phyloP scores from a whole-genome alignment of 179 eudicot genomes.

The Drosera spatulata region DNA sequence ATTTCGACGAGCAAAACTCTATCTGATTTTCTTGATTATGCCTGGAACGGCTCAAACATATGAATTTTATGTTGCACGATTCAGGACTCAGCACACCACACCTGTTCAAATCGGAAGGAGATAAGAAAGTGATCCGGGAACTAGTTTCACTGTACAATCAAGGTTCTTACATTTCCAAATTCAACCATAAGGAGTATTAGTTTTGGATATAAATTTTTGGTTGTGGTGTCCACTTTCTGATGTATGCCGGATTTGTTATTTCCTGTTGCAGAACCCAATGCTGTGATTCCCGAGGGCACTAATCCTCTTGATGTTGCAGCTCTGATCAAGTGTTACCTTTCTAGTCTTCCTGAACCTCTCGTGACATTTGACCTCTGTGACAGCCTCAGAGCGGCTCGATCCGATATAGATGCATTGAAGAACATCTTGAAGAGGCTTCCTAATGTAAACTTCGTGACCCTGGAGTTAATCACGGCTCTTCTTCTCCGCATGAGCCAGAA shows the following conservation, averaged over 20 bases:
- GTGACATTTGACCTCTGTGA: constrained; percentile 57
- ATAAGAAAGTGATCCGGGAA: constrained; percentile 72
- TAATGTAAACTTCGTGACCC: constrained; percentile 82
- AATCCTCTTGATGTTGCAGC: constrained; percentile 65
- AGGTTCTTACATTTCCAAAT: constrained; percentile 28
- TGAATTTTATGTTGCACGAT: constrained; percentile 5
- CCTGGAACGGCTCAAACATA: too few relatives aligned
- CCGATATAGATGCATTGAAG: constrained; percentile 52
- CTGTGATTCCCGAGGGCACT: constrained; percentile 58
- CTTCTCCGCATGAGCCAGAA: constrained; percentile 87
- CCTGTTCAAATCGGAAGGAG: constrained; percentile 74
- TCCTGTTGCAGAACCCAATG: constrained; percentile 53
- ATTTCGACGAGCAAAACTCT: not conserved
- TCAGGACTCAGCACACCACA: constrained; percentile 65
- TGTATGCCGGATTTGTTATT: constrained; percentile 3
- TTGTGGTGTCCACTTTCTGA: not conserved
- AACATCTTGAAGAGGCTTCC: constrained; percentile 81
- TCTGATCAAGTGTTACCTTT: constrained; percentile 80
- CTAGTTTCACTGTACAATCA: constrained; percentile 81
- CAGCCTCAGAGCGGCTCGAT: constrained; percentile 66
- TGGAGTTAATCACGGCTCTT: constrained; percentile 82
- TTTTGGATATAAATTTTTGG: not conserved
- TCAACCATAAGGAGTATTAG: not conserved
- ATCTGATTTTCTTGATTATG: too few relatives aligned
- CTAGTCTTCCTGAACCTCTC: constrained; percentile 88